Percentiles rank a stretch among this genome's conserved stretches.
phyloP scores from a whole-genome alignment of 352 stramenopile genomes.

The Phytophthora megakarya region DNA sequence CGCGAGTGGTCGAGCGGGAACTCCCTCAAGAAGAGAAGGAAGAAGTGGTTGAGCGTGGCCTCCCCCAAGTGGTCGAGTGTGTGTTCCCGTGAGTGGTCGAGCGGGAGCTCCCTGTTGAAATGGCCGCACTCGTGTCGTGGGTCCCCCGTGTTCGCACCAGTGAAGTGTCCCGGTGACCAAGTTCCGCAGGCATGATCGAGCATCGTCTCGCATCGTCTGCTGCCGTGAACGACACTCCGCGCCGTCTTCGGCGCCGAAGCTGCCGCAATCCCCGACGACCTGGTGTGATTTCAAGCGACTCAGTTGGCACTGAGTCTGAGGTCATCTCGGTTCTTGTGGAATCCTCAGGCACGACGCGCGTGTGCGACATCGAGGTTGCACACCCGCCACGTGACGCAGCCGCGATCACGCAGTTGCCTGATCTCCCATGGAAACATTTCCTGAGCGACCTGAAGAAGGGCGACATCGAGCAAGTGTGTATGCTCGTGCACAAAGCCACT shows the following conservation, averaged over 20 bases:
- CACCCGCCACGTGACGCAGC: no score
- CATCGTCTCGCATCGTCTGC: constrained; percentile 9
- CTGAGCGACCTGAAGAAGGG: constrained; percentile 18
- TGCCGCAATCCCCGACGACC: constrained; percentile 1
- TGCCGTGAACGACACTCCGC: background rate
- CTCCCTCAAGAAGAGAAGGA: no score
- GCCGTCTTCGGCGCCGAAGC: background rate
- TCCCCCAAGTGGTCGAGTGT: background rate
- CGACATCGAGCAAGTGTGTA: constrained; percentile 31
- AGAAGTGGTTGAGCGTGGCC: no score
- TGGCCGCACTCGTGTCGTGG: no score
- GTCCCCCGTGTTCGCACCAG: no score
- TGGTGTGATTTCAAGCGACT: background rate
- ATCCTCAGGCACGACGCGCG: background rate
- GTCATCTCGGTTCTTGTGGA: constrained; percentile 4
- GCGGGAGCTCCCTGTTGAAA: background rate
- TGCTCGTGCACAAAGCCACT: constrained; percentile 4
- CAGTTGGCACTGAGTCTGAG: constrained; percentile 3
- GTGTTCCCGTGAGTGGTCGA: constrained; percentile 8
- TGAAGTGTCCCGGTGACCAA: no score
- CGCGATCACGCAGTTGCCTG: no score
- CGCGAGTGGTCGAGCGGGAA: no score
- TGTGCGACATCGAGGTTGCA: no score
- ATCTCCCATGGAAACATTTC: no score
- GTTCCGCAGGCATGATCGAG: constrained; percentile 15